phyloP scores from a whole-genome alignment of 2,329 filamentous ascomycete species.

The Apiospora malaysiana region DNA sequence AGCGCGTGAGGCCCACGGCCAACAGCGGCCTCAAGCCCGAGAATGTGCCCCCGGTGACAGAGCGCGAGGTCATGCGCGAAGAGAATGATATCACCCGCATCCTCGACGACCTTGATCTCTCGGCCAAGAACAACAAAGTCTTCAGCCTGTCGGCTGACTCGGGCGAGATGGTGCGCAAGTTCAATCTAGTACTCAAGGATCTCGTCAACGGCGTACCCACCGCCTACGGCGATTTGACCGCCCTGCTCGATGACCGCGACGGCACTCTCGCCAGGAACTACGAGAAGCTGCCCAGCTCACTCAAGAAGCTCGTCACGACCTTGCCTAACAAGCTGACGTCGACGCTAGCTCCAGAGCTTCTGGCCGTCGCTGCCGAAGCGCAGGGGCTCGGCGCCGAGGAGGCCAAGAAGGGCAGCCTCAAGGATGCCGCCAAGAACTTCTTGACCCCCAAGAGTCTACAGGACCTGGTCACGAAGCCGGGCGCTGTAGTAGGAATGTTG shows the following conservation, averaged over 20 bases:
- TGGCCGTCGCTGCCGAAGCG: conserved; percentile 79
- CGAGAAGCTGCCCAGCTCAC: conserved; percentile 74
- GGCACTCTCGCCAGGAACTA: conserved; percentile 64
- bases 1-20: conserved; percentile 34
- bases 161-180: conserved; percentile 78
- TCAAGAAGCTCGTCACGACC: conserved; percentile 86
- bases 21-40: conserved; percentile 36
- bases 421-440: conserved; percentile 69
- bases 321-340: conserved; percentile 82
- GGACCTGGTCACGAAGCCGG: conserved; percentile 82
- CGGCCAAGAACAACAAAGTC: conserved; percentile 83
- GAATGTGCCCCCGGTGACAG: conserved; percentile 31
- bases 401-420: conserved; percentile 48
- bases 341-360: conserved; percentile 77
- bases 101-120: conserved; percentile 83
- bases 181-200: conserved; percentile 91
- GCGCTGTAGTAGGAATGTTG: conserved; percentile 83
- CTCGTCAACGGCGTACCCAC: conserved; percentile 91
- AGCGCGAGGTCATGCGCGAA: conserved; percentile 57
- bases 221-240: conserved; percentile 84
- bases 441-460: conserved; percentile 75
- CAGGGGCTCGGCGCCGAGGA: conserved; percentile 66
- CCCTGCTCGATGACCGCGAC: conserved; percentile 65
- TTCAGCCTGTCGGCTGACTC: conserved; percentile 87
- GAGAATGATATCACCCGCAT: conserved; percentile 77